Base-by-base conservation (phyloP, 768 basidiomycete genomes). In the Lyophyllum decastes region DNA sequence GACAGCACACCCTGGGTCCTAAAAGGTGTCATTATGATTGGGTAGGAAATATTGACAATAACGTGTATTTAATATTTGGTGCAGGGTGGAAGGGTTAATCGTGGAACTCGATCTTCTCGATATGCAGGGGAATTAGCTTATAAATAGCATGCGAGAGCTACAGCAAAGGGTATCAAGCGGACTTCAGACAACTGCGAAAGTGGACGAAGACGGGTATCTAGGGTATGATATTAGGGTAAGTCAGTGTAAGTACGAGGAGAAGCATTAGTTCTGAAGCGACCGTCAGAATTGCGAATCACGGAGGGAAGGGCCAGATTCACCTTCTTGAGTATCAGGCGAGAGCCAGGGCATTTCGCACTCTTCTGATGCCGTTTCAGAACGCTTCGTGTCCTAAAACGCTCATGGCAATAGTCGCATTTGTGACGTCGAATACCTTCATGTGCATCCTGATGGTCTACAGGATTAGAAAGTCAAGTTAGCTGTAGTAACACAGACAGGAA, bases 341-440 rank as follows among this genome's bases (percentile, higher is more conserved):
- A 56, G 34, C 30, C 59, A 38, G 58, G 58, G 47, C 64, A 65
- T 25, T 65, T 62, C 4, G 24, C 43, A 30, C 64, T 62, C 52
- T 59, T 58, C 54, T 65, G 61, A 34, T 65, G 64, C 16, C 61
- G 61, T 26, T 60, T 60, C 14, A 65, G 40, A n/a, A 64, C 63
- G 17, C 63, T 64, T 12, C 63, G 63, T 1, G 63, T 64, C 43
- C 63, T 54, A 24, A 64, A 64, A 19, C 58, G 51, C 22, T 64
- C 61, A 10, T 26, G 53, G 43, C 63, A 64, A 30, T 26, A 55
- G 0, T 53, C 25, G 45, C 63, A 64, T 43, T 3, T 9, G 40
- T 64, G 63, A 16, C 61, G 60, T 30, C 63, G 55, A 27, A 62
- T 44, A 19, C 54, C 54, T 2, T 40, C 16, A 35, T 64, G 63